Conservation (phyloP, 108 stramenopile genomes). For the Fistulifera pelliculosa region DNA sequence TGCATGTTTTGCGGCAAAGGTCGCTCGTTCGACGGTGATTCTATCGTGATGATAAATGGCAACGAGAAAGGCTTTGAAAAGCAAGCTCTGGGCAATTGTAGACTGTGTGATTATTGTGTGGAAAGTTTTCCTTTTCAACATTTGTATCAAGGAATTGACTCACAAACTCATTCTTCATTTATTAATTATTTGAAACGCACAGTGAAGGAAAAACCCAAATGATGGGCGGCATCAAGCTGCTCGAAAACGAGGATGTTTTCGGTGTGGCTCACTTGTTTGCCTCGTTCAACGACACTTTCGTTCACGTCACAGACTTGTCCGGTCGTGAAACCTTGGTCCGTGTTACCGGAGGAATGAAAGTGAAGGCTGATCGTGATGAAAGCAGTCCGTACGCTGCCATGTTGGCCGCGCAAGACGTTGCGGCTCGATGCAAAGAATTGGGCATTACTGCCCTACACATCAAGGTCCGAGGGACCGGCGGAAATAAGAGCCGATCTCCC, state of each 20-base stretch:
- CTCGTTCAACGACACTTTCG: constrained; percentile 99
- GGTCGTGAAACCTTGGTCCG: constrained; percentile 99
- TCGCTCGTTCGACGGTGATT: too few relatives aligned
- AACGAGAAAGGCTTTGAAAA: too few relatives aligned
- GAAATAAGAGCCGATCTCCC: constrained; percentile 91
- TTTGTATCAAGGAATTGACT: too few relatives aligned
- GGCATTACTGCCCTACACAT: constrained; percentile 99
- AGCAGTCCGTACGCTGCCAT: constrained; percentile 99
- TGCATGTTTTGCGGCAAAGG: too few relatives aligned
- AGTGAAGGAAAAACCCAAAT: constrained; percentile 21
- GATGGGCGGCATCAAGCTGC: constrained; percentile 38
- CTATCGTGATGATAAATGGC: too few relatives aligned
- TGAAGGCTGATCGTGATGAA: constrained; percentile 99
- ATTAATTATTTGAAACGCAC: constrained; percentile 2
- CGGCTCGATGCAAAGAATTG: constrained; percentile 90
- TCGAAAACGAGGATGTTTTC: constrained; percentile 96
- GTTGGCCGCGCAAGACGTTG: constrained; percentile 99
- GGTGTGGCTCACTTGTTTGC: constrained; percentile 99
- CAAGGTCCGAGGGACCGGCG: constrained; percentile 99
- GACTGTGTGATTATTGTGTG: too few relatives aligned
- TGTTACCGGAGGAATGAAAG: constrained; percentile 99
- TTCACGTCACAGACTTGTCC: constrained; percentile 98
- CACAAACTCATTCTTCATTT: not conserved
- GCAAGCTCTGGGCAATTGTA: too few relatives aligned
- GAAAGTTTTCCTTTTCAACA: too few relatives aligned